Percentiles rank a stretch among this genome's conserved stretches.
Conservation (phyloP, 1,284 basidiomycete genomes). For the Chalciporus sp. region DNA sequence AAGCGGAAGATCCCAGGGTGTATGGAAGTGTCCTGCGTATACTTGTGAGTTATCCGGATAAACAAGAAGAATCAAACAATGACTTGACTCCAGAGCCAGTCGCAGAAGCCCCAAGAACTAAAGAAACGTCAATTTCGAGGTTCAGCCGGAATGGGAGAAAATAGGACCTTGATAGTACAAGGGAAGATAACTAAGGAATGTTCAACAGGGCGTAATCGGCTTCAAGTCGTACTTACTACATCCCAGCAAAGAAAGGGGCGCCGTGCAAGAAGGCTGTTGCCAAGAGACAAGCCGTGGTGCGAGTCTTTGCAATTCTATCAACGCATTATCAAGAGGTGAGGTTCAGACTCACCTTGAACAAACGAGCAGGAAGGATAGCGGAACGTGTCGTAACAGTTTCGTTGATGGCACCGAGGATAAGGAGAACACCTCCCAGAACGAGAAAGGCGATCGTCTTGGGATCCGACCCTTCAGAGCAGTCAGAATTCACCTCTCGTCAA, state of each 20-base stretch:
- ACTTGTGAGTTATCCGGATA: no score
- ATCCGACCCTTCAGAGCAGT: background rate
- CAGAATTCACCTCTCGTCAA: background rate
- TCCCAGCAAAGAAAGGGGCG: no score
- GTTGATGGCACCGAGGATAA: background rate
- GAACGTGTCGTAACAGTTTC: background rate
- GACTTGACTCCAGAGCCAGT: conserved; percentile 17
- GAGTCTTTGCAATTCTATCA: no score
- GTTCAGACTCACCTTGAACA: background rate
- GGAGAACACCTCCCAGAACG: background rate
- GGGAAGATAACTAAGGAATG: conserved; percentile 20
- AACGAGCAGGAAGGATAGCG: background rate
- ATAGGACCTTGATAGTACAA: conserved; percentile 24
- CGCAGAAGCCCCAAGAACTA: conserved; percentile 18
- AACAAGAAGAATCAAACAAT: background rate
- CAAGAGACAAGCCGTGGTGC: no score
- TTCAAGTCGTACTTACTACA: no score
- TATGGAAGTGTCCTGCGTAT: conserved; percentile 70
- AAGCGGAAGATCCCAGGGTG: conserved; percentile 60
- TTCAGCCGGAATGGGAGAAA: background rate
- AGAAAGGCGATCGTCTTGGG: background rate
- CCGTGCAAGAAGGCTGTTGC: no score
- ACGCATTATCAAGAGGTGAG: no score
- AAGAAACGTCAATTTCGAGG: background rate
- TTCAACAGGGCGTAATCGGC: no score